Percentiles rank a stretch among this genome's conserved stretches.
These are phyloP conservation scores for Thelonectria rubi DNA, from an alignment of 2,329 filamentous ascomycete genomes.

Conservation along the genomic window DNA sequence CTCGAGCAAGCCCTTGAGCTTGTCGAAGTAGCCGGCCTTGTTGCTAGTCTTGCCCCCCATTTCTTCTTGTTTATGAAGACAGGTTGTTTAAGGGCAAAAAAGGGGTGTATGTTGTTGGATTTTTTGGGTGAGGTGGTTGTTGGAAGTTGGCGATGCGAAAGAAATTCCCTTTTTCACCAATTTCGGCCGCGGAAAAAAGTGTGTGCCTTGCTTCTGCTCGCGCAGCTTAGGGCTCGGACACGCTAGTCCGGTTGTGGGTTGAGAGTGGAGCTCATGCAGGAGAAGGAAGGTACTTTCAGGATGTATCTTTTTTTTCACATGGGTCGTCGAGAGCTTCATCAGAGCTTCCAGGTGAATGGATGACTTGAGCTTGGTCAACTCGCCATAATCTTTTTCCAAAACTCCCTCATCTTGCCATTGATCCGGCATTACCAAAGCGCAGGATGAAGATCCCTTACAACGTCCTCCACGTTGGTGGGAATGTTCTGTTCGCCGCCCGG, in stretches of 20 bases:
- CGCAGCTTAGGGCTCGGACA: conserved; percentile 50
- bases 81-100: conserved; percentile 97
- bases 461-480: conserved; percentile 63
- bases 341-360: conserved; percentile 12
- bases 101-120: conserved; percentile 19
- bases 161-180: conserved; percentile 39
- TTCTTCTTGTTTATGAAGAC: conserved; percentile 93
- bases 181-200: conserved; percentile 38
- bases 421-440: neutral
- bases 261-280: conserved; percentile 19
- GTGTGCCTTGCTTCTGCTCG: conserved; percentile 43
- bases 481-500: conserved; percentile 76
- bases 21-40: conserved; percentile 99
- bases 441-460: conserved; percentile 71
- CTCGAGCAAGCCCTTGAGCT: conserved; percentile 97
- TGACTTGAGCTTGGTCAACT: conserved; percentile 19
- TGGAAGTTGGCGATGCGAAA: conserved; percentile 33
- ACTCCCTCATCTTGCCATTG: conserved; percentile 13
- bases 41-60: conserved; percentile 97
- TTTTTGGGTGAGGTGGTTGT: conserved; percentile 35
- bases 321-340: conserved; percentile 33
- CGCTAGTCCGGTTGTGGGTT: conserved; percentile 40
- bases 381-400: conserved; percentile 16
- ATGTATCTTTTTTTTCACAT: conserved; percentile 49
- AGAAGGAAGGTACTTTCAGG: conserved; percentile 42